Percentiles rank a stretch among this genome's conserved stretches.
Conservation (phyloP, 495 filamentous ascomycete species). For the Evansstolkia leycettana region DNA sequence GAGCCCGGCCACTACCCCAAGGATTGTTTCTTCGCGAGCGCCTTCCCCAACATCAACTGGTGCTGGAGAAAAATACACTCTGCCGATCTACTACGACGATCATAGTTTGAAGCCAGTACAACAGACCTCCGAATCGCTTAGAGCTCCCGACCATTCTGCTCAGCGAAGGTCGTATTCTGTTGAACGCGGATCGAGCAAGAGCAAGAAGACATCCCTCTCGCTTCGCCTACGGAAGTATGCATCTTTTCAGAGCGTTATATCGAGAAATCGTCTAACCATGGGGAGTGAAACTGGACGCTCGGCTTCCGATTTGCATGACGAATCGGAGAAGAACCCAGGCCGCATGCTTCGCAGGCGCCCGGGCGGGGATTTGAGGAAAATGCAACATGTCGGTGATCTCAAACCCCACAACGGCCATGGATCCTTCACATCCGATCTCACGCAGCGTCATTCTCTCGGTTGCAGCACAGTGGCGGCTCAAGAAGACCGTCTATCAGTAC, state of each 20-base stretch:
- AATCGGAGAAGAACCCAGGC: slow-evolving; percentile 22
- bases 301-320: slow-evolving; percentile 25
- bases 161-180: slow-evolving; percentile 21
- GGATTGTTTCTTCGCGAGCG: slow-evolving; percentile 8
- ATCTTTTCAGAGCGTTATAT: slow-evolving; percentile 62
- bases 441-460: slow-evolving; percentile 39
- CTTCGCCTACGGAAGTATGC: slow-evolving; percentile 47
- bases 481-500: slow-evolving; percentile 16
- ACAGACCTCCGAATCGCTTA: slow-evolving; percentile 7
- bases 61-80: slow-evolving; percentile 17
- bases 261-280: slow-evolving; percentile 41
- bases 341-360: slow-evolving; percentile 70
- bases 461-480: slow-evolving; percentile 12
- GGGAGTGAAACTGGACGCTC: slow-evolving; percentile 50
- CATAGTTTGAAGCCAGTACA: slow-evolving; percentile 6
- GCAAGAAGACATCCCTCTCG: slow-evolving; percentile 20
- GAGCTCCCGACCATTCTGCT: slow-evolving; percentile 9
- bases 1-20: slow-evolving; percentile 7
- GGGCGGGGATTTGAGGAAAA: slow-evolving; percentile 78
- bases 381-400: slow-evolving; percentile 58
- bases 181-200: slow-evolving; percentile 14
- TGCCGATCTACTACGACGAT: slow-evolving; percentile 24
- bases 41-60: slow-evolving; percentile 14
- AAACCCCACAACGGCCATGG: slow-evolving; percentile 48
- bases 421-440: slow-evolving; percentile 62